Evolutionary conservation across 2,329 filamentous ascomycete genomes (phyloP).

Genomic region (Trichoderma simmonsii): DNA sequence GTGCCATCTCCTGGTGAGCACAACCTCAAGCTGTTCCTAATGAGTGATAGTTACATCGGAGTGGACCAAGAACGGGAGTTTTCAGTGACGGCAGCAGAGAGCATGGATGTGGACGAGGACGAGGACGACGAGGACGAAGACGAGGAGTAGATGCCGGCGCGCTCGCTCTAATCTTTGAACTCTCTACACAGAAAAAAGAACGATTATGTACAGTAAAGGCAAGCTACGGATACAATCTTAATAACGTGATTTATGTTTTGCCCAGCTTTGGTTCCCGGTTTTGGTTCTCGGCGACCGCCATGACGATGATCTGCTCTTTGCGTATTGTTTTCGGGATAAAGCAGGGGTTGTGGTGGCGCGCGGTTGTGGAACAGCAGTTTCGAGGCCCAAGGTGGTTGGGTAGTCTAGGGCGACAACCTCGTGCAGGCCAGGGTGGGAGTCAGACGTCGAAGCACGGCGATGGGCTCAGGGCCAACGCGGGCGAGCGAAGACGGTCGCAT

Average conservation of each 20-base stretch:
- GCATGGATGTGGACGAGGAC: slow-evolving; percentile 90
- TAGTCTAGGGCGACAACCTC: slow-evolving; percentile 18
- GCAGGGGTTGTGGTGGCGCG: slow-evolving; percentile 31
- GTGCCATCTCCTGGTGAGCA: slow-evolving; percentile 82
- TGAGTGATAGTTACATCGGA: slow-evolving; percentile 95
- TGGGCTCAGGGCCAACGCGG: background rate
- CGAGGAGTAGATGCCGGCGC: slow-evolving; percentile 27
- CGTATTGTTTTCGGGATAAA: slow-evolving; percentile 30
- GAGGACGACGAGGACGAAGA: slow-evolving; percentile 66
- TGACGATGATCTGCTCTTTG: slow-evolving; percentile 25
- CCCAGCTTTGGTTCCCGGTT: slow-evolving; percentile 8
- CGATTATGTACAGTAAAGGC: slow-evolving; percentile 33
- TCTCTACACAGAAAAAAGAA: slow-evolving; percentile 21
- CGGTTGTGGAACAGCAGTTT: slow-evolving; percentile 29
- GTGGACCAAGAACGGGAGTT: slow-evolving; percentile 96
- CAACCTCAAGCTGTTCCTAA: slow-evolving; percentile 85
- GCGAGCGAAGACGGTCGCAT: slow-evolving; percentile 8
- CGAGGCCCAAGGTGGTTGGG: slow-evolving; percentile 24
- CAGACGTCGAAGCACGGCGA: background rate
- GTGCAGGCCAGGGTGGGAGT: background rate
- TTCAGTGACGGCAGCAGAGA: slow-evolving; percentile 79
- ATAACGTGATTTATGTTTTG: slow-evolving; percentile 14
- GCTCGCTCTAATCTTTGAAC: slow-evolving; percentile 19
- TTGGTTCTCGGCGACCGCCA: slow-evolving; percentile 21
- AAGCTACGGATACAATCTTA: slow-evolving; percentile 29